Conservation (phyloP, 495 filamentous ascomycete species). For the Echria macrotheca region DNA sequence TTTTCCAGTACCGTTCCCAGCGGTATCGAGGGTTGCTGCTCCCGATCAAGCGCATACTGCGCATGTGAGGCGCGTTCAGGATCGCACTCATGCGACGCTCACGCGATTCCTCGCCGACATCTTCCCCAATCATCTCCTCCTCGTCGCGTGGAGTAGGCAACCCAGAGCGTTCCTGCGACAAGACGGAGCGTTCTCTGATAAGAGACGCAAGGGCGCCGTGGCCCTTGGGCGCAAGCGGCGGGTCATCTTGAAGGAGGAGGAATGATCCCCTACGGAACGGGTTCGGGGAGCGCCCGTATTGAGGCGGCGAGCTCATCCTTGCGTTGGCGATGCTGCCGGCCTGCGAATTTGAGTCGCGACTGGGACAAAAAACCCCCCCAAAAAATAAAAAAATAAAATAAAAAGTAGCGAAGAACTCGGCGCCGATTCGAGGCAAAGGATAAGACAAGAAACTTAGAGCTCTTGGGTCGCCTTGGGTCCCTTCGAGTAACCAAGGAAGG, state of each 20-base stretch:
- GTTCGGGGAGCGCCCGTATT: constrained; percentile 8
- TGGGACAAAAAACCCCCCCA: neutral
- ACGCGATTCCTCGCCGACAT: constrained; percentile 28
- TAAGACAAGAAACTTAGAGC: too few species aligned
- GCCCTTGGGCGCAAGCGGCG: constrained; percentile 23
- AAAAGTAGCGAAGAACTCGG: neutral
- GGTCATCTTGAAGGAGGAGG: constrained; percentile 34
- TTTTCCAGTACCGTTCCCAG: constrained; percentile 72
- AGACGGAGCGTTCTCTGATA: constrained; percentile 31
- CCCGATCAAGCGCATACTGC: constrained; percentile 72
- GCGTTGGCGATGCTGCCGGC: neutral
- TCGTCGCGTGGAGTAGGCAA: constrained; percentile 20
- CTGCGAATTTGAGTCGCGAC: neutral
- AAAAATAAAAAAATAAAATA: neutral
- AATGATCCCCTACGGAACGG: constrained; percentile 27
- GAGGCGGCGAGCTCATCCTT: constrained; percentile 17
- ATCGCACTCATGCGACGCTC: constrained; percentile 48
- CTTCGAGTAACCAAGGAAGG: too few species aligned
- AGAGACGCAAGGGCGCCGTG: constrained; percentile 32
- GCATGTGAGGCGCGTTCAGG: constrained; percentile 64
- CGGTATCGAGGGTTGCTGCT: constrained; percentile 68
- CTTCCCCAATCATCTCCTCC: constrained; percentile 16
- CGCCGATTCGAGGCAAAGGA: neutral
- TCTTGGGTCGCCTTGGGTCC: too few species aligned
- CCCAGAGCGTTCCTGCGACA: constrained; percentile 26